A percentile compares a stretch with the other conserved stretches of the same genome.
phyloP scores from a whole-genome alignment of 192 early-diverging fungal species.

The Coemansia sp. region DNA sequence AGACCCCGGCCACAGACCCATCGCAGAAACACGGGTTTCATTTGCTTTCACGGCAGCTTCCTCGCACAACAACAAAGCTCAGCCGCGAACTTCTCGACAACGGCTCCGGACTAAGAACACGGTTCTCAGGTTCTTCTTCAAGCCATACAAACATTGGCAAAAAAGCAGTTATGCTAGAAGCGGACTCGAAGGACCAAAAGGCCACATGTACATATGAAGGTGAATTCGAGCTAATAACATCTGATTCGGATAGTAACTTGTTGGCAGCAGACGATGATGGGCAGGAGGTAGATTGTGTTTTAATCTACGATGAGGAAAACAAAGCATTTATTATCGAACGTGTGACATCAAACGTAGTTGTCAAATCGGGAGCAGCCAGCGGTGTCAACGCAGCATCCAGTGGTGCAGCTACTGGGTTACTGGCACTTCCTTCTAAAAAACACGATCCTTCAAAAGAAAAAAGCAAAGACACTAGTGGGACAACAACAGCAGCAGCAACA shows the following conservation, averaged over 20 bases:
- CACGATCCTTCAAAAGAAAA: slow-evolving; percentile 15
- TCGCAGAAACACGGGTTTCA: slow-evolving; percentile 17
- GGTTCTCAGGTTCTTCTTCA: slow-evolving; percentile 10
- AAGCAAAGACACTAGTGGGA: background rate
- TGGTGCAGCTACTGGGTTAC: slow-evolving; percentile 11
- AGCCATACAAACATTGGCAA: slow-evolving; percentile 1
- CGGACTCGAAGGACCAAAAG: slow-evolving; percentile 32
- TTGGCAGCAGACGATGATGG: background rate
- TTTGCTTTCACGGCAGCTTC: slow-evolving; percentile 38
- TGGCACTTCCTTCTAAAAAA: slow-evolving; percentile 30
- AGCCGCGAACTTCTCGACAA: slow-evolving; percentile 45
- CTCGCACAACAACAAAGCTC: slow-evolving; percentile 43
- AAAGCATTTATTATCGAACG: slow-evolving; percentile 45
- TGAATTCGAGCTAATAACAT: slow-evolving; percentile 24
- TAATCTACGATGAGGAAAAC: slow-evolving; percentile 45
- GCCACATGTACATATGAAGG: slow-evolving; percentile 44
- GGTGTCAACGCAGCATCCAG: slow-evolving; percentile 4
- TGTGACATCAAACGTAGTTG: slow-evolving; percentile 10
- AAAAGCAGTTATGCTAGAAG: slow-evolving; percentile 24
- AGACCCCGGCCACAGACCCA: slow-evolving; percentile 1
- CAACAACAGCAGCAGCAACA: background rate
- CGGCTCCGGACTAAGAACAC: slow-evolving; percentile 24
- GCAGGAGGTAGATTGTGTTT: slow-evolving; percentile 37
- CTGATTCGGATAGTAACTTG: background rate
- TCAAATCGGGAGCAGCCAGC: slow-evolving; percentile 20